Percentiles rank a stretch among this genome's conserved stretches.
phyloP scores from a whole-genome alignment of 768 basidiomycete genomes.

The Boletus coccyginus region DNA sequence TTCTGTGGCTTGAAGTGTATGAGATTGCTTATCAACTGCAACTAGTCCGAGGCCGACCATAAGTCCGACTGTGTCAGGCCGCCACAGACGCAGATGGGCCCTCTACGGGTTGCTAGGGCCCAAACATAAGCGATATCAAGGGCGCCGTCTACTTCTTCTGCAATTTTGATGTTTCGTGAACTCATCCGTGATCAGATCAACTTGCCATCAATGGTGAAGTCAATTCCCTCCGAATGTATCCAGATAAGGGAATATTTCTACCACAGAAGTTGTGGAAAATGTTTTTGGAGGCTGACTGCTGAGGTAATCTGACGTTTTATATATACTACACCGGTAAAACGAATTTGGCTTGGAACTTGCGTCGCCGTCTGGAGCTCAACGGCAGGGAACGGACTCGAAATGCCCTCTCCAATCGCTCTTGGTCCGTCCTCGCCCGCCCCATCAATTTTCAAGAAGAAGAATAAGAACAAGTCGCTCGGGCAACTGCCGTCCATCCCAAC shows the following conservation, averaged over 20 bases:
- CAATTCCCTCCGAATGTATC: neutral
- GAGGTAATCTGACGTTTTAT: slow-evolving; percentile 24
- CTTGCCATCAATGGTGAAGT: no score
- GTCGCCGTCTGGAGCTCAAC: neutral
- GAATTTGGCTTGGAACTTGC: slow-evolving; percentile 9
- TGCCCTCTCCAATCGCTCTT: slow-evolving; percentile 67
- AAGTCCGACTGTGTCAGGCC: no score
- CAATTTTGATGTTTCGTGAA: no score
- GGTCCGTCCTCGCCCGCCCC: slow-evolving; percentile 46
- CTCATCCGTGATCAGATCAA: no score
- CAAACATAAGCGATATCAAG: no score
- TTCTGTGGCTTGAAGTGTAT: no score
- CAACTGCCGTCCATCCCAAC: slow-evolving; percentile 42
- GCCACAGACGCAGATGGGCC: no score
- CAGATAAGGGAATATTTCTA: neutral
- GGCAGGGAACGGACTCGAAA: slow-evolving; percentile 12
- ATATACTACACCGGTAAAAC: slow-evolving; percentile 14
- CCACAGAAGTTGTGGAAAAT: neutral
- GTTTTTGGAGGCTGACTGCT: slow-evolving; percentile 11
- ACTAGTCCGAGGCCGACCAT: no score
- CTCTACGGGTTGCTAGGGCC: no score
- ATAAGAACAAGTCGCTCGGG: slow-evolving; percentile 23
- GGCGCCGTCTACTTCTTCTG: no score
- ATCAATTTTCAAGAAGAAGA: slow-evolving; percentile 65
- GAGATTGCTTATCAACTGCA: no score